Base-by-base conservation (phyloP, 2,329 filamentous ascomycete species). In the Colletotrichum scovillei region DNA sequence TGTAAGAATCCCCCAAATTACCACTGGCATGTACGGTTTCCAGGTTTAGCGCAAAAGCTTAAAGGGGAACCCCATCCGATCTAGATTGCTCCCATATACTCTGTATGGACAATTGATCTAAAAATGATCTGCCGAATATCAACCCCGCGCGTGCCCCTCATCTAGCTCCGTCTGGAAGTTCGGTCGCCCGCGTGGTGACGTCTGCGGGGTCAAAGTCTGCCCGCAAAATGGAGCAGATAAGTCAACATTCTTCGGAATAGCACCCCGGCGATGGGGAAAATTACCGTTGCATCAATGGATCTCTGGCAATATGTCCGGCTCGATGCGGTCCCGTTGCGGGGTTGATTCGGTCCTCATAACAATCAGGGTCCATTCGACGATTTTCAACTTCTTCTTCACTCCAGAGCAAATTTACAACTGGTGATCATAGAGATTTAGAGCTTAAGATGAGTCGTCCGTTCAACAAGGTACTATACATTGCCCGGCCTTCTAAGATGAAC, bases 381-480 rank as follows among this genome's bases (percentile, higher is more conserved):
- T 9, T 1, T 9, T 22, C 19, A 22, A n/a, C 42, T 22, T 11
- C 19, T n/a, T 49, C 19, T n/a, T 49, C 42, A 22, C 19, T 49
- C 8, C 42, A 49, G 3, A n/a, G 19, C 19, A 49, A 19, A 11
- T 19, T 28, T 28, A 22, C 12, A 56, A 56, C 5, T 24, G n/a
- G 19, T 56, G 5, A 14, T 1, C 26, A 7, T 11, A 26, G 5
- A 56, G 2, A 14, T 7, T 7, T 8, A 32, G 42, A 49, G 42
- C 42, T 2, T n/a, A 28, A 65, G 60, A 72, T 72, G 72, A 52
- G 59, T 14, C 58, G 58, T n/a, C 58, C 68, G 4, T 74, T 74
- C 4, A 56, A 49, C 14, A 72, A 72, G 52, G 72, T 72, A 24
- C 32, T 35, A 12, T 12, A 35, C 28, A 5, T 58, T 28, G 14